Conservation (phyloP, 1,139 yeast genomes). For the Scheffersomyces cryptocercus region DNA sequence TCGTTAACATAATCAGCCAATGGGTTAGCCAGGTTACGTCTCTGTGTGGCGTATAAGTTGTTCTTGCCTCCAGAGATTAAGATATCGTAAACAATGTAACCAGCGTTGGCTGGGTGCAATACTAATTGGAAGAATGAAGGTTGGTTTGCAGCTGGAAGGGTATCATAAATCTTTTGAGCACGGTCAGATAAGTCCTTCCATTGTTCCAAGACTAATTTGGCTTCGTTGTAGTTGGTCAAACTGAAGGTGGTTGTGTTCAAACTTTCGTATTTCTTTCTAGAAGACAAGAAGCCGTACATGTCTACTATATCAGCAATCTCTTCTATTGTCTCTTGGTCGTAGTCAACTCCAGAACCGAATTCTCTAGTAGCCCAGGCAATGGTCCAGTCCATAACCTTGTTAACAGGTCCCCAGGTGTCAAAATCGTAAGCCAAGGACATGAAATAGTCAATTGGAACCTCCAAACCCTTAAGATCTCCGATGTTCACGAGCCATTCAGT, state of each 20-base stretch:
- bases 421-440: slow-evolving; percentile 16
- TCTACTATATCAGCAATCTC: slow-evolving; percentile 18
- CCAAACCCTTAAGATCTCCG: background rate
- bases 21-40: background rate
- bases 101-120: background rate
- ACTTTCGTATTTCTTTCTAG: slow-evolving; percentile 13
- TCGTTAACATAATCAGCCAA: background rate
- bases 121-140: slow-evolving; percentile 1
- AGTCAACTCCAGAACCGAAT: slow-evolving; percentile 11
- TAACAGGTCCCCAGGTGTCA: slow-evolving; percentile 12
- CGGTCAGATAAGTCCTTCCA: background rate
- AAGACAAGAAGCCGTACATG: slow-evolving; percentile 14
- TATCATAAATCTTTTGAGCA: background rate
- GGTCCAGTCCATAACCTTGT: slow-evolving; percentile 12
- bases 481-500: background rate
- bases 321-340: background rate
- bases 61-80: background rate
- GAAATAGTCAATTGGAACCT: slow-evolving; percentile 7
- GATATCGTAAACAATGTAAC: slow-evolving; percentile 1
- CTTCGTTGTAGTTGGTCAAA: slow-evolving; percentile 15
- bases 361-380: slow-evolving; percentile 13
- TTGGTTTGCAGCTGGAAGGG: background rate
- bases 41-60: background rate
- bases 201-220: slow-evolving; percentile 2
- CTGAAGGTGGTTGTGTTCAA: slow-evolving; percentile 14